Evolutionary conservation across 345 rosid species (phyloP).

Genomic region (Pistacia vera): DNA sequence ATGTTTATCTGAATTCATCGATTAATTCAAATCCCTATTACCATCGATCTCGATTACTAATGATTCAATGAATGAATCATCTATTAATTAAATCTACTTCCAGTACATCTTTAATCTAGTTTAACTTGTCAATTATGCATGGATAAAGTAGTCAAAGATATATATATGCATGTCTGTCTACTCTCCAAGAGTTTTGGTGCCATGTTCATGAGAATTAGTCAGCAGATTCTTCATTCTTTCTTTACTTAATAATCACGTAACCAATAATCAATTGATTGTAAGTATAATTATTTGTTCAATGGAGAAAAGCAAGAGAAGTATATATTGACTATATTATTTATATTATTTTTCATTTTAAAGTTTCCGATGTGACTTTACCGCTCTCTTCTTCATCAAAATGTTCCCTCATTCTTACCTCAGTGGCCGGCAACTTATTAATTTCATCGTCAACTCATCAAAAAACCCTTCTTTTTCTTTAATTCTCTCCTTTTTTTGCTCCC

Average conservation of each 20-base stretch:
- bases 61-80: too few relatives aligned
- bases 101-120: neutral
- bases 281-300: neutral
- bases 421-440: neutral
- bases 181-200: constrained; percentile 17
- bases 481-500: too few relatives aligned
- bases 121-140: neutral
- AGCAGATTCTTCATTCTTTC: neutral
- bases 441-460: neutral
- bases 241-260: neutral
- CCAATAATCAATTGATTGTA: constrained; percentile 3
- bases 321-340: neutral
- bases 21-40: neutral
- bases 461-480: too few relatives aligned
- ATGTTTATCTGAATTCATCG: too few relatives aligned
- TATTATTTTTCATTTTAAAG: neutral
- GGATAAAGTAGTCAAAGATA: constrained; percentile 11
- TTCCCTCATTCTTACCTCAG: neutral
- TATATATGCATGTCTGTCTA: neutral
- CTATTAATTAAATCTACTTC: neutral
- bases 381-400: neutral
- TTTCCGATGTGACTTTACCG: neutral
- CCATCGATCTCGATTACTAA: neutral
- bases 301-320: constrained; percentile 5
- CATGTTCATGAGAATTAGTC: neutral